These are phyloP conservation scores for Kodamaea plutei DNA, from an alignment of 1,139 yeast species.

Conservation along the genomic window DNA sequence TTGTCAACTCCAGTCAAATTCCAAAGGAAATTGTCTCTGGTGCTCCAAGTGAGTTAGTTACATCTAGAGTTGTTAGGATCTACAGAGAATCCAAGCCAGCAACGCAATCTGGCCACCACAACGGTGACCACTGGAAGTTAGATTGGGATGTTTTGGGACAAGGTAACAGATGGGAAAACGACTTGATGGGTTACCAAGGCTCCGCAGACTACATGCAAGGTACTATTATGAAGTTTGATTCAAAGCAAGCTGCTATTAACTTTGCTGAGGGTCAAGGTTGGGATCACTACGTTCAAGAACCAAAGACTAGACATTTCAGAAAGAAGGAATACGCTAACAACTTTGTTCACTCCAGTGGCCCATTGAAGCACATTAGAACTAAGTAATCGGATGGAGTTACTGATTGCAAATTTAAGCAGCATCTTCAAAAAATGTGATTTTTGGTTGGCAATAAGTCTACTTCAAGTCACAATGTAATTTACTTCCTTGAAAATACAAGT, in stretches of 20 bases:
- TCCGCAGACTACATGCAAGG: conserved; percentile 86
- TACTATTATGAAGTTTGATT: conserved; percentile 70
- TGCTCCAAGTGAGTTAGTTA: conserved; percentile 67
- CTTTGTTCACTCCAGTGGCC: conserved; percentile 67
- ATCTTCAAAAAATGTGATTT: no score
- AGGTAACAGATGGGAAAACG: conserved; percentile 88
- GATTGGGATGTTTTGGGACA: conserved; percentile 82
- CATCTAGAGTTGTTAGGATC: conserved; percentile 70
- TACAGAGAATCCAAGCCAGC: conserved; percentile 77
- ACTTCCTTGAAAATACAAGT: no score
- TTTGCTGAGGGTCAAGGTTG: conserved; percentile 86
- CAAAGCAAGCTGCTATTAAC: conserved; percentile 71
- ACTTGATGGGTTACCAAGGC: conserved; percentile 81
- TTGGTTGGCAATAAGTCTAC: no score
- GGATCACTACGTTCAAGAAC: conserved; percentile 81
- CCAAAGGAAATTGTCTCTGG: conserved; percentile 66
- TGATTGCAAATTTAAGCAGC: no score
- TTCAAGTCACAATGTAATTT: no score
- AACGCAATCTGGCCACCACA: conserved; percentile 67
- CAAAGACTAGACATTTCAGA: conserved; percentile 68
- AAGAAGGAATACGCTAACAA: conserved; percentile 73
- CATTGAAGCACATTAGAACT: conserved; percentile 79
- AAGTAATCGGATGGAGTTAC: conserved; percentile 37
- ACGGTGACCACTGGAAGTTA: conserved; percentile 62
- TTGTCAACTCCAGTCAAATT: conserved; percentile 21